These are phyloP conservation scores for Mycosphaerella sp. DNA, from an alignment of 2,329 filamentous ascomycete genomes.

Conservation along the genomic window DNA sequence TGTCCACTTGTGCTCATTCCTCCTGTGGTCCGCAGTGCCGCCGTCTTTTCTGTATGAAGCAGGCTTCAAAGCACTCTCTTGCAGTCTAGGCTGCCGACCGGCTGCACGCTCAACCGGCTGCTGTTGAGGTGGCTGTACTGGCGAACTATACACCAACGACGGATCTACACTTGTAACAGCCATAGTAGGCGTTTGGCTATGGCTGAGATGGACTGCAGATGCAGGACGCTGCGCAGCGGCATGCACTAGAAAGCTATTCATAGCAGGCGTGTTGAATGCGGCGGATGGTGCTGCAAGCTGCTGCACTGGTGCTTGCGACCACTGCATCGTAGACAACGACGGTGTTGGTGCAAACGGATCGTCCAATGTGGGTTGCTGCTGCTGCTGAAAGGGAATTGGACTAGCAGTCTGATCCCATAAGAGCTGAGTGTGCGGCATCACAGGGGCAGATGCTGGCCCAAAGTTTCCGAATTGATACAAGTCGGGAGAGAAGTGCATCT, in stretches of 20 bases:
- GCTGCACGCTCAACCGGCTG: background rate
- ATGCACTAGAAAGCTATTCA: constrained; percentile 30
- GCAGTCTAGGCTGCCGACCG: constrained; percentile 28
- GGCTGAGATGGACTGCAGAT: constrained; percentile 22
- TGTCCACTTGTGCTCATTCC: constrained; percentile 35
- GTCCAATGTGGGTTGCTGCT: constrained; percentile 24
- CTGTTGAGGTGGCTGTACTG: constrained; percentile 20
- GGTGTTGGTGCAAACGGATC: constrained; percentile 29
- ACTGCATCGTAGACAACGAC: constrained; percentile 15
- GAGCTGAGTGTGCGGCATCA: constrained; percentile 49
- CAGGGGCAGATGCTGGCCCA: constrained; percentile 52
- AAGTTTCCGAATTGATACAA: constrained; percentile 48
- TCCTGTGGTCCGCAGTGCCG: constrained; percentile 22
- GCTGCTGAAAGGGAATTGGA: constrained; percentile 16
- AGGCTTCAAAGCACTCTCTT: constrained; percentile 17
- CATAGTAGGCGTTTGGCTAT: constrained; percentile 18
- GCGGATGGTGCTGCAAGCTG: constrained; percentile 16
- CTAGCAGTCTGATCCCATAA: constrained; percentile 34
- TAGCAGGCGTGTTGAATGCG: constrained; percentile 30
- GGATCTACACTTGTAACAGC: constrained; percentile 43
- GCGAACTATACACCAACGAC: constrained; percentile 39
- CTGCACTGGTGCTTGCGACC: constrained; percentile 13
- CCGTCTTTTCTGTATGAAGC: constrained; percentile 26
- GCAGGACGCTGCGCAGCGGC: constrained; percentile 21
- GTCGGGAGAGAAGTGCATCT: constrained; percentile 53